phyloP scores from a whole-genome alignment of 2,329 filamentous ascomycete species.

The Pseudogymnoascus verrucosus region DNA sequence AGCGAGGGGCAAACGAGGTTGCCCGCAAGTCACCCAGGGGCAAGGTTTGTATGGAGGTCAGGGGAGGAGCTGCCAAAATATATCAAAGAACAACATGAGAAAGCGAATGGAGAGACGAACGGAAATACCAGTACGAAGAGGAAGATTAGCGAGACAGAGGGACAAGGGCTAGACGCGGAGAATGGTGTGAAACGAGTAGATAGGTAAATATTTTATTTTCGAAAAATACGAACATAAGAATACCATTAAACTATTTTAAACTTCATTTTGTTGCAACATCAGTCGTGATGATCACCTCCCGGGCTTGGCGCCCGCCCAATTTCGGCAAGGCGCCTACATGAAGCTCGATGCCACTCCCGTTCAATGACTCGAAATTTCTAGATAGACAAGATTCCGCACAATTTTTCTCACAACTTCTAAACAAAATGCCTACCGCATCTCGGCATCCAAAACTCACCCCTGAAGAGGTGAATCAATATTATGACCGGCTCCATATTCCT shows the following conservation, averaged over 20 bases:
- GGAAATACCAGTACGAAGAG: neutral
- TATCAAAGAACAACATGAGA: neutral
- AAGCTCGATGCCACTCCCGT: neutral
- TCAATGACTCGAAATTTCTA: neutral
- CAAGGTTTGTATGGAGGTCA: constrained; percentile 14
- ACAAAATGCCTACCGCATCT: neutral
- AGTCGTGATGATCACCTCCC: too few species aligned
- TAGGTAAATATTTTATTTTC: neutral
- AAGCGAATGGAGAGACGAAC: neutral
- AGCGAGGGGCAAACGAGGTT: constrained; percentile 10
- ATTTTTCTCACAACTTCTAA: neutral
- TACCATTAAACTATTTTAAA: neutral
- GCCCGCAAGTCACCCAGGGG: constrained; percentile 15
- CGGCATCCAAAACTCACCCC: neutral
- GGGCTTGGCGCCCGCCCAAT: neutral
- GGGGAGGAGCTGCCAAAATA: constrained; percentile 9
- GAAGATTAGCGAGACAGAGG: neutral
- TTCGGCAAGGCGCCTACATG: neutral
- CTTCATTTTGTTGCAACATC: too few species aligned
- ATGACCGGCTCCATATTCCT: neutral
- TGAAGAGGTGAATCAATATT: neutral
- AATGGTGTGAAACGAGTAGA: neutral
- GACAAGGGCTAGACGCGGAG: neutral
- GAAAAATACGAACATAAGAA: neutral
- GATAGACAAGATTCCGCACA: neutral